phyloP scores from a whole-genome alignment of 2,329 filamentous ascomycete genomes.

The Lachnellula willkommii region DNA sequence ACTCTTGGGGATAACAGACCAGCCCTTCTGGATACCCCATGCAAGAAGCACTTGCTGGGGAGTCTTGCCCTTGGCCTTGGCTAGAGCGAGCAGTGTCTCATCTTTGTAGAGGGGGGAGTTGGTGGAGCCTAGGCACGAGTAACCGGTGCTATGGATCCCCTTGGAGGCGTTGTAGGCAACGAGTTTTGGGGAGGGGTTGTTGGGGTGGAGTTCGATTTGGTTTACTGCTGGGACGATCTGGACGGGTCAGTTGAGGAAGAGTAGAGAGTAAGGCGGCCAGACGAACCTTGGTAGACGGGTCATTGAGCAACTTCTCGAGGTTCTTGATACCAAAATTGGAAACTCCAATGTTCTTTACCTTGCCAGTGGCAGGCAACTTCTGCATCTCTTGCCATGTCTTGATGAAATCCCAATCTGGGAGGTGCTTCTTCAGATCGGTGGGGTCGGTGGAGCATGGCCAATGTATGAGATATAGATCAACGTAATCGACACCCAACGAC shows the following conservation, averaged over 20 bases:
- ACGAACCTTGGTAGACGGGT: conserved; percentile 55
- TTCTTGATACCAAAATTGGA: conserved; percentile 82
- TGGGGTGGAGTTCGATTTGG: conserved; percentile 77
- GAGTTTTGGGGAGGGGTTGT: conserved; percentile 75
- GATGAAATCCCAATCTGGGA: conserved; percentile 74
- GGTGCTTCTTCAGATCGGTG: conserved; percentile 54
- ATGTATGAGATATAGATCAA: conserved; percentile 68
- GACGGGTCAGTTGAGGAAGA: conserved; percentile 1
- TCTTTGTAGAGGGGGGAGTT: conserved; percentile 67
- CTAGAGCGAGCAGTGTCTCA: conserved; percentile 55
- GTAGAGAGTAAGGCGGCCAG: background rate
- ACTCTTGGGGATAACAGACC: conserved; percentile 81
- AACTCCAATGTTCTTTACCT: conserved; percentile 76
- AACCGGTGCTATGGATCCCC: conserved; percentile 69
- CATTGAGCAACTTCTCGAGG: conserved; percentile 68
- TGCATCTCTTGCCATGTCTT: conserved; percentile 73
- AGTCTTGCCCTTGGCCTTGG: conserved; percentile 61
- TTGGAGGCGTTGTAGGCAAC: conserved; percentile 66
- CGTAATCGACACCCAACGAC: conserved; percentile 57
- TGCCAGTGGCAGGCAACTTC: conserved; percentile 62
- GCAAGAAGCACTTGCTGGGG: conserved; percentile 71
- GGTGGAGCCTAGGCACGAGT: conserved; percentile 68
- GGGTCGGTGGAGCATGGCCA: conserved; percentile 64
- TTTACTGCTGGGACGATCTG: conserved; percentile 63
- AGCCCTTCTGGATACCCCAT: conserved; percentile 77